A percentile compares a stretch with the other conserved stretches of the same genome.
Conservation (phyloP, 73 alveolate genomes). For the Stentor roeselii region DNA sequence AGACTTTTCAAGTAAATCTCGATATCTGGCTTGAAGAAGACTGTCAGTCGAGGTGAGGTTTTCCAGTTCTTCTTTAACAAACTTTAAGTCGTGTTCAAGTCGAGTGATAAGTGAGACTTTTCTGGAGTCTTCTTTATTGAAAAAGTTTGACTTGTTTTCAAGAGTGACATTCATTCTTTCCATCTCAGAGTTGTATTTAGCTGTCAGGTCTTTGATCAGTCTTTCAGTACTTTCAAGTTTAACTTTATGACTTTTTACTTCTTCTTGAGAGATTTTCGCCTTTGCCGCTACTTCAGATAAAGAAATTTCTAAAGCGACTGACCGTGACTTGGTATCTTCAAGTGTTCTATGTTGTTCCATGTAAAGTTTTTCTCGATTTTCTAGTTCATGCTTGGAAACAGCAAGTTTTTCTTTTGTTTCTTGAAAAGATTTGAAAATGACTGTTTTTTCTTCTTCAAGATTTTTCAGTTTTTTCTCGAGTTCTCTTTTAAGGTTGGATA, state of each 20-base stretch:
- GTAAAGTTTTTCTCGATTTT: neutral
- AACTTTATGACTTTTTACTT: neutral
- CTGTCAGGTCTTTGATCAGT: neutral
- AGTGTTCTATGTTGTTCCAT: neutral
- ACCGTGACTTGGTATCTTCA: neutral
- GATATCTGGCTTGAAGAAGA: neutral
- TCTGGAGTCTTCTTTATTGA: neutral
- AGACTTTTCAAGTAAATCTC: neutral
- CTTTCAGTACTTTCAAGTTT: neutral
- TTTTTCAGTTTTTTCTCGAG: neutral
- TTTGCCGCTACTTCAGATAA: neutral
- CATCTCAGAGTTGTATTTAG: neutral
- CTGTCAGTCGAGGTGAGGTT: neutral
- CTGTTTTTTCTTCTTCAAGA: neutral
- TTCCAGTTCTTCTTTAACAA: neutral
- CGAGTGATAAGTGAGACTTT: neutral
- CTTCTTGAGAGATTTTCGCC: neutral
- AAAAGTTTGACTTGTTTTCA: neutral
- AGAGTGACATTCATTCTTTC: neutral
- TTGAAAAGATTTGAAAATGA: neutral
- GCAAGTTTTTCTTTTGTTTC: neutral
- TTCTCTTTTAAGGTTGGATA: neutral
- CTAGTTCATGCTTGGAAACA: neutral
- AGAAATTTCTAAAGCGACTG: neutral
- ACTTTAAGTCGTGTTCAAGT: neutral